phyloP scores from a whole-genome alignment of 179 eudicot genomes.

The Corrigiola litoralis region DNA sequence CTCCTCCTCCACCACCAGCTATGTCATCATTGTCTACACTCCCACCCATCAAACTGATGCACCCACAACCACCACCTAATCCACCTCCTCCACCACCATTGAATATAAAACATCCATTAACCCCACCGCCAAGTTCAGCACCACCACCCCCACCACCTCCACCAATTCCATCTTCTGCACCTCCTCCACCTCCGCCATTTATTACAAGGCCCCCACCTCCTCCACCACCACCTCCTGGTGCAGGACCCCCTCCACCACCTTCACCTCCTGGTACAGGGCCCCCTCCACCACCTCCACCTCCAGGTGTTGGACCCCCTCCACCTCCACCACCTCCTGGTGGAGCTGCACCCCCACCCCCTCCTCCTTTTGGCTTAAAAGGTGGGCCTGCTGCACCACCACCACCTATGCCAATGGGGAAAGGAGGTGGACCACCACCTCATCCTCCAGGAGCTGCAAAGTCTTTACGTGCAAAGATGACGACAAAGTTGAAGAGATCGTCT shows the following conservation, averaged over 20 bases:
- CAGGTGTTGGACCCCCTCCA: constrained; percentile 6
- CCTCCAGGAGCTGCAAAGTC: constrained; percentile 49
- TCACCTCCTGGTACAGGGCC: background rate
- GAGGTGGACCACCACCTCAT: constrained; percentile 73
- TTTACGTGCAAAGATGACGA: constrained; percentile 54
- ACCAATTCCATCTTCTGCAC: constrained; percentile 45
- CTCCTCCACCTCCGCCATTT: constrained; percentile 23
- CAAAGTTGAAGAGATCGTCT: constrained; percentile 81
- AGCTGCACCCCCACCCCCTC: constrained; percentile 50
- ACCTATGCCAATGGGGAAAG: constrained; percentile 37
- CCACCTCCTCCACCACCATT: constrained; percentile 30
- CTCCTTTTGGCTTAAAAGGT: constrained; percentile 31
- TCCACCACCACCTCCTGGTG: constrained; percentile 47
- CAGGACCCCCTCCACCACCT: constrained; percentile 17
- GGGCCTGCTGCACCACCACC: constrained; percentile 48
- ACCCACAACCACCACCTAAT: constrained; percentile 34
- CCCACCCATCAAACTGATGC: constrained; percentile 28
- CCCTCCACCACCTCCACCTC: constrained; percentile 23
- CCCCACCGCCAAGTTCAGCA: constrained; percentile 14
- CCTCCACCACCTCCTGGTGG: constrained; percentile 23
- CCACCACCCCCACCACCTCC: constrained; percentile 36
- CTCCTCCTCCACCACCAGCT: constrained; percentile 12
- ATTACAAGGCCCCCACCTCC: constrained; percentile 25
- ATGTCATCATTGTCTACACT: constrained; percentile 14
- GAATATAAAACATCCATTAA: background rate